Evolutionary conservation across 495 filamentous ascomycete genomes (phyloP).

Genomic region (Hypoxylon trugodes): DNA sequence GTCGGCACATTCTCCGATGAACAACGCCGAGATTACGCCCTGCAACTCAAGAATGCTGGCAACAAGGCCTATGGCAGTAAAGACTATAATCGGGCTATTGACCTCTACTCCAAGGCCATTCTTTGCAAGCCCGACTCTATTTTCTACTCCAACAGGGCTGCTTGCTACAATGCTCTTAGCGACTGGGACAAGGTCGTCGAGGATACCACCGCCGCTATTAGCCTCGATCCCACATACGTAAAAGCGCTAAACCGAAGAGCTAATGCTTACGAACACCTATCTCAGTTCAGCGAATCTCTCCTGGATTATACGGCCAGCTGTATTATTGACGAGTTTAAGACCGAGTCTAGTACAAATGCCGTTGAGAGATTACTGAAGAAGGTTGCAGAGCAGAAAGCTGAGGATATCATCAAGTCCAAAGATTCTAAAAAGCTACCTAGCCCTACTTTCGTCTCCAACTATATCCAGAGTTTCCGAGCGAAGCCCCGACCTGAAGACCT

Average conservation of each 20-base stretch:
- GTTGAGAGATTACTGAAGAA: conserved; percentile 96
- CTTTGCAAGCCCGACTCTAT: conserved; percentile 96
- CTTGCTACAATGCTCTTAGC: conserved; percentile 91
- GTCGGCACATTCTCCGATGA: conserved; percentile 74
- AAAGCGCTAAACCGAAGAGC: conserved; percentile 97
- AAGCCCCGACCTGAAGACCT: conserved; percentile 81
- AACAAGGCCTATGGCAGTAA: conserved; percentile 96
- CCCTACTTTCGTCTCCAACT: conserved; percentile 96
- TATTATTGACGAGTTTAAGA: conserved; percentile 96
- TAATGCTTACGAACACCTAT: conserved; percentile 93
- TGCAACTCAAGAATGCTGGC: conserved; percentile 90
- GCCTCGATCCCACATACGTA: conserved; percentile 92
- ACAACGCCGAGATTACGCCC: conserved; percentile 82
- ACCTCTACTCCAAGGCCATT: conserved; percentile 93
- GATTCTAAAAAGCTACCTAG: conserved; percentile 76
- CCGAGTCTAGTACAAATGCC: conserved; percentile 83
- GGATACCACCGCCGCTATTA: conserved; percentile 93
- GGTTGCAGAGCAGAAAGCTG: conserved; percentile 92
- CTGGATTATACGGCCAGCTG: conserved; percentile 98
- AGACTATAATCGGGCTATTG: conserved; percentile 89
- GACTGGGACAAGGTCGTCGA: conserved; percentile 97
- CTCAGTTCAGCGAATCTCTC: conserved; percentile 90
- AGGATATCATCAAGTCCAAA: conserved; percentile 80
- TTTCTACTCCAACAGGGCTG: conserved; percentile 98
- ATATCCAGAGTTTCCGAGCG: conserved; percentile 94